Percentiles rank a stretch among this genome's conserved stretches.
phyloP scores from a whole-genome alignment of 202 grass and related monocot genomes.

The Bolboschoenoplectus hybrid region DNA sequence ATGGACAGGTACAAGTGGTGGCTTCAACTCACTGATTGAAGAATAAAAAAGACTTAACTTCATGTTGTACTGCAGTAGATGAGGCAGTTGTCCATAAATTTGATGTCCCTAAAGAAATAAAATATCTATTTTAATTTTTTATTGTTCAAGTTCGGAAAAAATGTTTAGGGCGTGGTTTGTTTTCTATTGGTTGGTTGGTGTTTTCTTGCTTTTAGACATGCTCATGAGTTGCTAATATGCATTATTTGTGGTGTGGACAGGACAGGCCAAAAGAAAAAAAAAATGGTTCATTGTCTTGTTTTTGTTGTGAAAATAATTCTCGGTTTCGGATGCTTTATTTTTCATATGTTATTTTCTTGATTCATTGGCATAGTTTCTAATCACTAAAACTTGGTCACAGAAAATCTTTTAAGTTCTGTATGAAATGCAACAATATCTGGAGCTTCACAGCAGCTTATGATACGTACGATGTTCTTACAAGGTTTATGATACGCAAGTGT shows the following conservation, averaged over 20 bases:
- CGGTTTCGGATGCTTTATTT: not conserved
- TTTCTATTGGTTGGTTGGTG: conserved; percentile 2
- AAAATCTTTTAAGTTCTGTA: not conserved
- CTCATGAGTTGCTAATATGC: not conserved
- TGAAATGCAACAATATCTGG: not conserved
- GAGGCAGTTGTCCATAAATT: conserved; percentile 29
- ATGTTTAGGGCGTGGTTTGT: conserved; percentile 7
- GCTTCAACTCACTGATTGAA: conserved; percentile 39
- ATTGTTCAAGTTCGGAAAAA: not conserved
- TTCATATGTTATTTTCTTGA: not conserved
- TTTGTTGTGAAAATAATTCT: conserved; percentile 9
- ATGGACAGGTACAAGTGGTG: conserved; percentile 30
- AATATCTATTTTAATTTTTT: not conserved
- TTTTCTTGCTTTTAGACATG: conserved; percentile 20
- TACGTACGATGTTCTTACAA: not conserved
- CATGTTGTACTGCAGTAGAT: not conserved
- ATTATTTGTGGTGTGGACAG: not conserved
- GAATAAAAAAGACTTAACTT: conserved; percentile 21
- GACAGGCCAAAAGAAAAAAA: not conserved
- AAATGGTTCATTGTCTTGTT: not conserved
- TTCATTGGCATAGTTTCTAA: not conserved
- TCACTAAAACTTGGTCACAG: not conserved
- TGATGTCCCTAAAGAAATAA: conserved; percentile 25
- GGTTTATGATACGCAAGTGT: not conserved
- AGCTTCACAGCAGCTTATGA: not conserved